Base-by-base conservation (phyloP, 2,329 filamentous ascomycete species). In the Calycina herbarum region DNA sequence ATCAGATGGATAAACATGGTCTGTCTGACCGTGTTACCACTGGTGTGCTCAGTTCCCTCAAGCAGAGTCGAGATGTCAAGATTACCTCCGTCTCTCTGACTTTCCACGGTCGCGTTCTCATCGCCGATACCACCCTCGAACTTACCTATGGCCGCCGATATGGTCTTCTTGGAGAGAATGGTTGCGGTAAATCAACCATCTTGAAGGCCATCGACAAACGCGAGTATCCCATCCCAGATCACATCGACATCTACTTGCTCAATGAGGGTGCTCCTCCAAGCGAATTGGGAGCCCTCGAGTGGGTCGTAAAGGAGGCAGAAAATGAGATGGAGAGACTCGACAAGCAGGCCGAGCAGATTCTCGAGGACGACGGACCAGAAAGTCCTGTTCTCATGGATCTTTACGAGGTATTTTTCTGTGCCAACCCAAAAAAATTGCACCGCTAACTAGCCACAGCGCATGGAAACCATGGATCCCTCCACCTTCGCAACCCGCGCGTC, bases 1-100 rank as follows among this genome's bases (percentile, higher is more conserved):
- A 94, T 63, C 96, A 99, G 83, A 91, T 97, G 86, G 95, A 99
- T 82, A 92, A 96, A 82, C 88, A 96, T 78, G 95, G 95, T 76
- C 85, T 99, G 71, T 98, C 95, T 15, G 95, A 99, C 81, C 91
- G 95, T 79, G 95, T 99, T 79, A 99, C 96, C 68, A 99, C 95
- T 67, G 95, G 95, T 86, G 95, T 99, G 64, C 84, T 99, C 69
- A 85, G 94, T 45, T 99, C 95, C 57, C 87, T 94, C 70, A 80
- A 86, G 70, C 85, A 91, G 72, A 96, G 91, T 82, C 91, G 92
- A 81, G 95, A 99, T 80, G 93, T 97, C 80, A 99, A 99, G 85
- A 95, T 99, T 79, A 96, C 90, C 71, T 97, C 93, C 64, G 87
- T 89, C 75, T 96, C 91, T 70, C 84, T 99, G 73, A 94, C 97